Base-by-base conservation (phyloP, 164 flowering plant species). In the Magnolia sinica region DNA sequence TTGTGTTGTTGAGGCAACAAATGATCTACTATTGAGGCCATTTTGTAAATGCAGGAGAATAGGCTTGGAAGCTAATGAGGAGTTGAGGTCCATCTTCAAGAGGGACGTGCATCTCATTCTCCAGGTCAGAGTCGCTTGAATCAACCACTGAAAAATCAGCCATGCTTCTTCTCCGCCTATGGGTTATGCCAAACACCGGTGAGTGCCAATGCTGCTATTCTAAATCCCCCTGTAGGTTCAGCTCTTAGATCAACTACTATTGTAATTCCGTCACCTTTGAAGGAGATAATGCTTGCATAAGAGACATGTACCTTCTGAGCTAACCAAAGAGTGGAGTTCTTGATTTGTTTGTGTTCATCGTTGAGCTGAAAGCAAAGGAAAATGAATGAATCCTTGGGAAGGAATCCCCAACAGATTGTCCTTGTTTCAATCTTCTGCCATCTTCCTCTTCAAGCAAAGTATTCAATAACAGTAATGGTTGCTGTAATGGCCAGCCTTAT, bases 21-120 rank as follows among this genome's bases (percentile, higher is more conserved):
- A 8, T 16, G 16, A 55, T 55, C 10, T 55, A 55, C 13, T 55
- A 10, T 37, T 13, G 61, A 16, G 18, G 61, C 61, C 61, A 7
- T 10, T 55, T 55, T 55, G 61, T 67, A 24, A 68, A 66, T 37
- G 72, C 82, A 84, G 86, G 84, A 82, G 81, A 76, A 84, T 84
- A 68, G 86, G 86, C 18, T 50, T 89, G 19, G 99, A 94, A 82
- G 98, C 99, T 24, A 96, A 92, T 79, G 95, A 92, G 77, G 96
- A 96, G 86, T 86, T 96, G 61, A 85, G 98, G 73, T 83, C 90
- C 71, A 90, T 96, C 79, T 92, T 92, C 87, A 90, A 92, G 87
- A 87, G 91, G 79, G 76, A 88, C 71, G 99, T 96, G 65, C 99
- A 93, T 83, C 97, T 96, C 31, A 87, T 93, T 64, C 94, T 96